These are phyloP conservation scores for Lentinula edodes DNA, from an alignment of 768 basidiomycete genomes.

Conservation along the genomic window DNA sequence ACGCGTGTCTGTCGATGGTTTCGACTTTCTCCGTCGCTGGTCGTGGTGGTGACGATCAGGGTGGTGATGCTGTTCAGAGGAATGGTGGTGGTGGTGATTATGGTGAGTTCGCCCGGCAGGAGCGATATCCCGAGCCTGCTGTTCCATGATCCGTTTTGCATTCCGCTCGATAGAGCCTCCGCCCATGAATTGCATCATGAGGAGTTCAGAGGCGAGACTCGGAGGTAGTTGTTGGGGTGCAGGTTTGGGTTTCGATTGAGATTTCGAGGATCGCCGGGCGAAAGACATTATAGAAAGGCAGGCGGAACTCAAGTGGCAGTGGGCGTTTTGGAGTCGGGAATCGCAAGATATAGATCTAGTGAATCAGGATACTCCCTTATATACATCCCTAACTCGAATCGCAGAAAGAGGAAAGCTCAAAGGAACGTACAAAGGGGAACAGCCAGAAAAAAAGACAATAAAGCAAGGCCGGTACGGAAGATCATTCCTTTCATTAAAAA, in stretches of 20 bases:
- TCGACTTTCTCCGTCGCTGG: background rate
- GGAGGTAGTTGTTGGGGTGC: constrained; percentile 21
- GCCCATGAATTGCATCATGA: constrained; percentile 38
- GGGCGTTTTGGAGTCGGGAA: no score
- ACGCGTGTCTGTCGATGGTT: background rate
- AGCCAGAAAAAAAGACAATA: background rate
- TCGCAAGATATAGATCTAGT: background rate
- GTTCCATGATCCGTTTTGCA: constrained; percentile 25
- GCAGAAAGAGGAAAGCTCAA: background rate
- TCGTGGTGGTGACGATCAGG: background rate
- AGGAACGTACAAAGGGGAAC: background rate
- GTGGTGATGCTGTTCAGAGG: background rate
- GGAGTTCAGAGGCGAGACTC: constrained; percentile 37
- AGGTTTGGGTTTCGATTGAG: background rate
- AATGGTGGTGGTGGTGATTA: background rate
- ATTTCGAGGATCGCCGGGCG: background rate
- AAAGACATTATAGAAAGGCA: background rate
- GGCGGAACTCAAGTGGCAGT: background rate
- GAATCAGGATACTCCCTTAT: background rate
- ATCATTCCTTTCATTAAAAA: background rate
- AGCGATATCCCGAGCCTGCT: constrained; percentile 26
- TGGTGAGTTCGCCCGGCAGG: background rate
- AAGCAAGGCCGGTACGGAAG: background rate
- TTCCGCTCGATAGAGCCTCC: constrained; percentile 34
- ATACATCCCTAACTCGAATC: background rate